Percentiles rank a stretch among this genome's conserved stretches.
Evolutionary conservation across 2,329 filamentous ascomycete species (phyloP).

Genomic region (Dactylellina leptospora): DNA sequence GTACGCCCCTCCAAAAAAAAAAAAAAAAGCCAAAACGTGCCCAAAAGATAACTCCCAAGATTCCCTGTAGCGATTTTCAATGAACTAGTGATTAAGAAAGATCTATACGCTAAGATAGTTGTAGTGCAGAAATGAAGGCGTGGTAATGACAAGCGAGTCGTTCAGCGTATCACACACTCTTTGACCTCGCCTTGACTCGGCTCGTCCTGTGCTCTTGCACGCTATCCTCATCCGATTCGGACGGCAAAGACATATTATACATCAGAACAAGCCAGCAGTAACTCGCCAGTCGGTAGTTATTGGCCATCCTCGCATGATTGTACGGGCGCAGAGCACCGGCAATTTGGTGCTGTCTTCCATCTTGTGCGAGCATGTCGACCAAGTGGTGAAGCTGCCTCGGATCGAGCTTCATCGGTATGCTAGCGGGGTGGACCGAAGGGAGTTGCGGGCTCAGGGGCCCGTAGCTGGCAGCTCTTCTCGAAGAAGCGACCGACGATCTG

Average conservation of each 20-base stretch:
- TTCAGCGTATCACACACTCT: constrained; percentile 14
- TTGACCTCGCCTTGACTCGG: constrained; percentile 30
- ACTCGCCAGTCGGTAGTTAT: constrained; percentile 29
- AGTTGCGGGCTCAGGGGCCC: constrained; percentile 1
- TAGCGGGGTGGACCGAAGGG: constrained; percentile 11
- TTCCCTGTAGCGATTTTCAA: no score
- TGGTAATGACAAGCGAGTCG: no score
- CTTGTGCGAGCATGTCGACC: constrained; percentile 18
- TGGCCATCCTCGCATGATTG: constrained; percentile 38
- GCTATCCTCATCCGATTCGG: not conserved
- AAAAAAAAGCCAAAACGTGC: no score
- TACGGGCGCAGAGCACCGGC: constrained; percentile 38
- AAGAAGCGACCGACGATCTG: constrained; percentile 7
- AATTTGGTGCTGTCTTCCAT: constrained; percentile 5
- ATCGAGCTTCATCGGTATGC: constrained; percentile 46
- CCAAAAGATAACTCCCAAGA: not conserved
- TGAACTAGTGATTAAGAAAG: not conserved
- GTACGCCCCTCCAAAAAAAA: no score
- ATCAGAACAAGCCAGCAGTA: constrained; percentile 51
- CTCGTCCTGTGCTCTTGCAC: constrained; percentile 18
- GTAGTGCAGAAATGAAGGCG: constrained; percentile 10
- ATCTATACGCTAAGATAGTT: constrained; percentile 6
- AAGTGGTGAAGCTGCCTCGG: constrained; percentile 40
- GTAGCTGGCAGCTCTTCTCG: constrained; percentile 26
- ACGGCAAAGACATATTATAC: constrained; percentile 40